Conservation (phyloP, 192 early-diverging fungal genomes). For the Phycomyces blakesleeanus region DNA sequence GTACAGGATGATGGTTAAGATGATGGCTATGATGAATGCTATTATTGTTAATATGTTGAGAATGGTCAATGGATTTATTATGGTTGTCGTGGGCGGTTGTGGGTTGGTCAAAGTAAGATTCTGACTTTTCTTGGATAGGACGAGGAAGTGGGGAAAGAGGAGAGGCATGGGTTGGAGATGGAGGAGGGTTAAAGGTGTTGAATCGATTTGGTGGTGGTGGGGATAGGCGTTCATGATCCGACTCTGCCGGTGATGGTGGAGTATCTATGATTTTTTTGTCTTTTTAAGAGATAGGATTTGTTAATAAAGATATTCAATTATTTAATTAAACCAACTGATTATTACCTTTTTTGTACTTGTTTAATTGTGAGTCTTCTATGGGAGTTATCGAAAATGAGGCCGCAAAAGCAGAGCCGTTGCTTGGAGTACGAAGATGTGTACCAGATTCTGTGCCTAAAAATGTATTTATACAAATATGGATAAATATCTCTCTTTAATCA, state of each 20-base stretch:
- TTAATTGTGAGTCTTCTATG: neutral
- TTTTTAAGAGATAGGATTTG: too few species aligned
- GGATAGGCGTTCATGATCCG: neutral
- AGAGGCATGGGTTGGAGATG: conserved; percentile 4
- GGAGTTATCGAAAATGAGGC: neutral
- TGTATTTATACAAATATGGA: too few species aligned
- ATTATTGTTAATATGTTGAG: too few species aligned
- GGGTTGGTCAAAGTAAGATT: conserved; percentile 1
- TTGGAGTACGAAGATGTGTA: neutral
- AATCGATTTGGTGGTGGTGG: neutral
- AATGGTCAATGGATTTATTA: too few species aligned
- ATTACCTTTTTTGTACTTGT: too few species aligned
- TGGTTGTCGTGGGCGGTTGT: conserved; percentile 1
- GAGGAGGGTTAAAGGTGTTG: neutral
- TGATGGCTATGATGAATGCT: too few species aligned
- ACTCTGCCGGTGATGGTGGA: neutral
- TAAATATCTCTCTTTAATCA: neutral
- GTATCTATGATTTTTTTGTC: too few species aligned
- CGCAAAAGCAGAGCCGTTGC: neutral
- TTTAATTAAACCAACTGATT: too few species aligned
- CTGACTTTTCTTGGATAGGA: neutral
- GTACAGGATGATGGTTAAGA: neutral
- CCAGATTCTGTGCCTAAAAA: neutral
- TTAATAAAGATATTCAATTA: too few species aligned
- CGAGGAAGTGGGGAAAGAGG: conserved; percentile 13